Evolutionary conservation across 2,329 filamentous ascomycete species (phyloP).

Genomic region (Epichloe glyceriae): DNA sequence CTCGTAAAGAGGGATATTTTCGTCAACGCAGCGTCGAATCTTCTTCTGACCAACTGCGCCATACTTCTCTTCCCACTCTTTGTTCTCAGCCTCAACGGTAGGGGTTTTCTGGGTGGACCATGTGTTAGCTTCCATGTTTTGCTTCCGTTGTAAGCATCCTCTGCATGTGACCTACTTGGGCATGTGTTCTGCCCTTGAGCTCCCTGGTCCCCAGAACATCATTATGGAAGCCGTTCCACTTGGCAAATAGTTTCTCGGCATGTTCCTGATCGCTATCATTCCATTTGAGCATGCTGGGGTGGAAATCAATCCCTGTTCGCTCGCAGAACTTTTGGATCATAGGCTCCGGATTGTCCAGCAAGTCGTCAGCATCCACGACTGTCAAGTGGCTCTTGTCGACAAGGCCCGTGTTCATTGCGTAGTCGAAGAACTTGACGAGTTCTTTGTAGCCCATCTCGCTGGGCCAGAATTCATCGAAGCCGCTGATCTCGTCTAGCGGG

Average conservation of each 20-base stretch:
- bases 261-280: slow-evolving; percentile 59
- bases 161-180: slow-evolving; percentile 34
- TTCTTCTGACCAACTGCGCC: slow-evolving; percentile 56
- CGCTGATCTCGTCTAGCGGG: slow-evolving; percentile 73
- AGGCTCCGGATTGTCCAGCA: slow-evolving; percentile 70
- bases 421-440: slow-evolving; percentile 78
- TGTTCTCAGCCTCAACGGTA: slow-evolving; percentile 52
- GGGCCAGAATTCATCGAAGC: slow-evolving; percentile 77
- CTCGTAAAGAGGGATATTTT: slow-evolving; percentile 63
- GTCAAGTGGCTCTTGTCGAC: slow-evolving; percentile 66
- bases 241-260: slow-evolving; percentile 71
- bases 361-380: slow-evolving; percentile 84
- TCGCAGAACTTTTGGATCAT: slow-evolving; percentile 71
- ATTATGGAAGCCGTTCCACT: slow-evolving; percentile 95
- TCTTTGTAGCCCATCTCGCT: slow-evolving; percentile 85
- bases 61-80: slow-evolving; percentile 62
- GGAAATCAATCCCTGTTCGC: slow-evolving; percentile 65
- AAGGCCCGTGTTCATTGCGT: slow-evolving; percentile 53
- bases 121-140: background rate
- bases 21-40: slow-evolving; percentile 59
- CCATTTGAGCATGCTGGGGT: slow-evolving; percentile 73
- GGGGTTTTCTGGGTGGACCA: slow-evolving; percentile 38
- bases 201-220: slow-evolving; percentile 77
- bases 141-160: background rate
- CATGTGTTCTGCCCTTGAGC: slow-evolving; percentile 55